Conservation (phyloP, 768 basidiomycete species). For the Asterophora lycoperdoides region DNA sequence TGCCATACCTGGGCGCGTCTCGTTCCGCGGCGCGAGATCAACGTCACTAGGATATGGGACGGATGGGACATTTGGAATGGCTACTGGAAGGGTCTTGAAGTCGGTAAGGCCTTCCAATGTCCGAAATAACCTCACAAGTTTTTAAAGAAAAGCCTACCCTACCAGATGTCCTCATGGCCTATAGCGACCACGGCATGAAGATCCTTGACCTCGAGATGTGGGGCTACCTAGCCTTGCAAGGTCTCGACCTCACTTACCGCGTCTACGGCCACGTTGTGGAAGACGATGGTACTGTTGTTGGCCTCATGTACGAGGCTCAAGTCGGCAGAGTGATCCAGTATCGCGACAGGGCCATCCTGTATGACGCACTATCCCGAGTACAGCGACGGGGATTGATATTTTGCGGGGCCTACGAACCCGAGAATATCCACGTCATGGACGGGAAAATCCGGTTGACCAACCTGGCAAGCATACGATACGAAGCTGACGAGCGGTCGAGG, state of each 20-base stretch:
- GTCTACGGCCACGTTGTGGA: slow-evolving; percentile 31
- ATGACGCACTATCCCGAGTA: slow-evolving; percentile 27
- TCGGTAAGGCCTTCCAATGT: slow-evolving; percentile 23
- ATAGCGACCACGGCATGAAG: slow-evolving; percentile 22
- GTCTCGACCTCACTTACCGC: slow-evolving; percentile 33
- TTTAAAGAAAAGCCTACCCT: not conserved
- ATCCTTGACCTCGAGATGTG: slow-evolving; percentile 28
- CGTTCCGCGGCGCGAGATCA: slow-evolving; percentile 34
- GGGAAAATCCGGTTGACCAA: slow-evolving; percentile 33
- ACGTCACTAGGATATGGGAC: slow-evolving; percentile 30
- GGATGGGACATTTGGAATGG: slow-evolving; percentile 27
- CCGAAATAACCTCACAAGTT: no score
- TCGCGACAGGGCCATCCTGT: slow-evolving; percentile 28
- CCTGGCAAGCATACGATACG: slow-evolving; percentile 18
- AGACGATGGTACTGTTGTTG: slow-evolving; percentile 28
- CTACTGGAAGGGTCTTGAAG: slow-evolving; percentile 35
- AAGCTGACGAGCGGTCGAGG: slow-evolving; percentile 17
- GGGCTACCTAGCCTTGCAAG: slow-evolving; percentile 25
- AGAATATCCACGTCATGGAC: slow-evolving; percentile 28
- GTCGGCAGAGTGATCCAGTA: slow-evolving; percentile 26
- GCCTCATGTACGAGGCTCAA: slow-evolving; percentile 34
- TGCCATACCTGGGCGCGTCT: slow-evolving; percentile 33
- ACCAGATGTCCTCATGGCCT: slow-evolving; percentile 31
- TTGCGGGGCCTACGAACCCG: slow-evolving; percentile 11
- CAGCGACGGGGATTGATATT: slow-evolving; percentile 26